A percentile compares a stretch with the other conserved stretches of the same genome.
phyloP scores from a whole-genome alignment of 768 basidiomycete species.

The Coprinopsis cinerea region DNA sequence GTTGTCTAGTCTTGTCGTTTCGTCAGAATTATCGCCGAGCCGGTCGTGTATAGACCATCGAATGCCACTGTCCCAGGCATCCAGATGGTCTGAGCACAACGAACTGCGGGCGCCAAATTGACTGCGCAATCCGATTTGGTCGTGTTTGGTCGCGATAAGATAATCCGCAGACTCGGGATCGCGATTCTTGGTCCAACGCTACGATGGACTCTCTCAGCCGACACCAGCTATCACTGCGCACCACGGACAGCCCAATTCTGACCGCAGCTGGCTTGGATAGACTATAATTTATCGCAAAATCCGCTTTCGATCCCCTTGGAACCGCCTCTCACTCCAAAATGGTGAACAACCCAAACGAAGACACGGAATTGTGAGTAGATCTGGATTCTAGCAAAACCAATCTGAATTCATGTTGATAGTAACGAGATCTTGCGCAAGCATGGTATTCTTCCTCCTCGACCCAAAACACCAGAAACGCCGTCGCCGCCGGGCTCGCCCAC shows the following conservation, averaged over 20 bases:
- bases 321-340: constrained; percentile 24
- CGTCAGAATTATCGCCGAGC: too few species aligned
- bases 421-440: constrained; percentile 92
- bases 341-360: constrained; percentile 81
- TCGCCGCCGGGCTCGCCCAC: constrained; percentile 76
- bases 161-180: not conserved
- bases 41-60: too few species aligned
- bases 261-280: not conserved
- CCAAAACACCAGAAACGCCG: constrained; percentile 59
- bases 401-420: constrained; percentile 34
- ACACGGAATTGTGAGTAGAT: constrained; percentile 86
- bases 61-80: too few species aligned
- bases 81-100: too few species aligned
- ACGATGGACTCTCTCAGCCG: constrained; percentile 1
- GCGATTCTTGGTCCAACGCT: not conserved
- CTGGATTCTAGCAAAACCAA: not conserved
- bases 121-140: not conserved
- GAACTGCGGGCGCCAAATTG: too few species aligned
- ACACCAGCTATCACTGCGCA: not conserved
- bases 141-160: constrained; percentile 3
- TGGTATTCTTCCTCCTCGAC: constrained; percentile 80
- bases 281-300: not conserved
- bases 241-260: not conserved
- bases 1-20: too few species aligned
- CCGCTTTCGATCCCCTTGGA: not conserved